A percentile compares a stretch with the other conserved stretches of the same genome.
Evolutionary conservation across 208 protist genomes (phyloP).

Genomic region (Acanthamoeba sp.): DNA sequence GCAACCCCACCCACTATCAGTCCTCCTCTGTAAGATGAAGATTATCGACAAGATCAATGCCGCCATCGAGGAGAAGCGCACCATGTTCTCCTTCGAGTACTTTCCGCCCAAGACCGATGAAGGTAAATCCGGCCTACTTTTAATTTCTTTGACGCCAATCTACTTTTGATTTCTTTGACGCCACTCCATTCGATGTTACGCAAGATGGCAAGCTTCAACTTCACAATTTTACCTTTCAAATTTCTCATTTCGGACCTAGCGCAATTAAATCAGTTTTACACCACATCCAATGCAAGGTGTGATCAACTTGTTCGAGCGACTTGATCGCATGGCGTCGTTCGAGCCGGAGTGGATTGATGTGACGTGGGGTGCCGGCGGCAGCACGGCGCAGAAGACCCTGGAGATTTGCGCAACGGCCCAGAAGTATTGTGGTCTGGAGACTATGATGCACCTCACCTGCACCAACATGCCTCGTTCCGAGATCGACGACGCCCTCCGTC

Average conservation of each 20-base stretch:
- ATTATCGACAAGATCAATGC: constrained; percentile 93
- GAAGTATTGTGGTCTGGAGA: constrained; percentile 91
- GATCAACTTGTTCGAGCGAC: constrained; percentile 90
- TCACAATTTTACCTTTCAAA: no score
- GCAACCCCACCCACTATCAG: background rate
- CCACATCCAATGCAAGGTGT: constrained; percentile 83
- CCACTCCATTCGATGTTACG: no score
- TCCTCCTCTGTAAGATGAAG: constrained; percentile 75
- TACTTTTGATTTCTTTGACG: no score
- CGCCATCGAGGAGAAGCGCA: constrained; percentile 79
- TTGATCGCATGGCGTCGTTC: constrained; percentile 92
- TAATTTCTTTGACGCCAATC: no score
- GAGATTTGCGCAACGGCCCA: constrained; percentile 91
- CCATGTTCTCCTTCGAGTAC: constrained; percentile 96
- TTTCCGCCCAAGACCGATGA: constrained; percentile 96
- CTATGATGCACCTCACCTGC: constrained; percentile 97
- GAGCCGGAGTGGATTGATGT: constrained; percentile 96
- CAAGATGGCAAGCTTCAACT: no score
- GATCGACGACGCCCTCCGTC: constrained; percentile 91
- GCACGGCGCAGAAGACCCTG: constrained; percentile 91
- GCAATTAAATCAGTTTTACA: background rate
- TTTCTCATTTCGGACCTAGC: no score
- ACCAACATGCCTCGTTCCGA: constrained; percentile 93
- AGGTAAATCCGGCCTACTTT: constrained; percentile 77
- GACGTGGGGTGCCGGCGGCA: constrained; percentile 97